phyloP scores from a whole-genome alignment of 768 basidiomycete species.

The Serendipita sp. region DNA sequence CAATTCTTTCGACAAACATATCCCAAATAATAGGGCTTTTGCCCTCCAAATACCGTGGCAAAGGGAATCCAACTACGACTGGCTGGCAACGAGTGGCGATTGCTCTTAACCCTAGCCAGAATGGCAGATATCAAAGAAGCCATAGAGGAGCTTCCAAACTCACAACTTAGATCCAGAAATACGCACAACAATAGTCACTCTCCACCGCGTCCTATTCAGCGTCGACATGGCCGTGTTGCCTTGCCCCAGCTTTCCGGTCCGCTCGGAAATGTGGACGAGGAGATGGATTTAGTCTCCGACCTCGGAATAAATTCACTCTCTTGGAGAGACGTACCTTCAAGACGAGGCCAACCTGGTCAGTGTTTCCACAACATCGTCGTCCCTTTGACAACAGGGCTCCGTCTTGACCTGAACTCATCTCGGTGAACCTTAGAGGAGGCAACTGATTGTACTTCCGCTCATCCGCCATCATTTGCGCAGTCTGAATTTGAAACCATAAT shows the following conservation, averaged over 20 bases:
- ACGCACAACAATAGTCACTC: not conserved
- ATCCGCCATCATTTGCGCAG: constrained; percentile 31
- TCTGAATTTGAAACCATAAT: constrained; percentile 41
- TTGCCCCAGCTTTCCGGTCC: not conserved
- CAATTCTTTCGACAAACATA: too few species aligned
- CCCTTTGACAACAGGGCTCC: too few species aligned
- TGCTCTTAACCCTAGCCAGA: not conserved
- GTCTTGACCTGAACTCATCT: too few species aligned
- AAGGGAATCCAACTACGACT: too few species aligned
- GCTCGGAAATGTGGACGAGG: not conserved
- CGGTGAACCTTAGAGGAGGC: not conserved
- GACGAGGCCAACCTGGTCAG: not conserved
- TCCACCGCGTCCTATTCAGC: not conserved
- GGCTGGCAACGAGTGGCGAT: not conserved
- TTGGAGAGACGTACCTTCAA: not conserved
- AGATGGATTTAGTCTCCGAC: not conserved
- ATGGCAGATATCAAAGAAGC: not conserved
- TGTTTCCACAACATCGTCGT: not conserved
- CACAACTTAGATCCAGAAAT: not conserved
- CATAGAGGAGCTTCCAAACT: not conserved
- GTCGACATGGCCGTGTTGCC: too few species aligned
- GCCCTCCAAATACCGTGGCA: too few species aligned
- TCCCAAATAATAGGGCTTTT: too few species aligned
- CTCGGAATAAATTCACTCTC: not conserved
- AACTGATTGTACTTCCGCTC: not conserved